Conservation (phyloP, 768 basidiomycete genomes). For the Dacryopinax spathularia region DNA sequence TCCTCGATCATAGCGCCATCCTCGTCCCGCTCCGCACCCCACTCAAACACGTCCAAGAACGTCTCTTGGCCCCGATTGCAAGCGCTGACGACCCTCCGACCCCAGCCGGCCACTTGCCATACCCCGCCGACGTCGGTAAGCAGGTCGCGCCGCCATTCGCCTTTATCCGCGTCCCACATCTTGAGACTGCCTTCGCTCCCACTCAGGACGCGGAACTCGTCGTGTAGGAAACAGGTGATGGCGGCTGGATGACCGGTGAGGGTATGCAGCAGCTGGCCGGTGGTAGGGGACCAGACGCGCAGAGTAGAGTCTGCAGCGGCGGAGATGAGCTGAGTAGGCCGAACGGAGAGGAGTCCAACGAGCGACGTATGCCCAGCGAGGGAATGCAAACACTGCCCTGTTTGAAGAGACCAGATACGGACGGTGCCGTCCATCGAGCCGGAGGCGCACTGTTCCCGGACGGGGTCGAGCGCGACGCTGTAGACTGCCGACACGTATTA, state of each 20-base stretch:
- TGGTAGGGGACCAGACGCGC: conserved; percentile 84
- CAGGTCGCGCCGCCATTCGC: conserved; percentile 72
- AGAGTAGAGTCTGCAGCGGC: conserved; percentile 94
- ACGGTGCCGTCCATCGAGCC: conserved; percentile 98
- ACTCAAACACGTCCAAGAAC: conserved; percentile 82
- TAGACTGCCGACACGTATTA: conserved; percentile 46
- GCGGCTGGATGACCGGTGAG: conserved; percentile 87
- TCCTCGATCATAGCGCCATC: conserved; percentile 7
- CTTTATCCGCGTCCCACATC: conserved; percentile 92
- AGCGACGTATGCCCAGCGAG: conserved; percentile 87
- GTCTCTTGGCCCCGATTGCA: conserved; percentile 67
- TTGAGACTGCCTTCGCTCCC: conserved; percentile 93
- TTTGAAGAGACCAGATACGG: conserved; percentile 80
- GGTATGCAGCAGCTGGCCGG: conserved; percentile 63
- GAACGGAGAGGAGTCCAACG: conserved; percentile 82
- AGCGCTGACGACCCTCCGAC: conserved; percentile 87
- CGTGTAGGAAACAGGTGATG: conserved; percentile 99
- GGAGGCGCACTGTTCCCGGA: conserved; percentile 81
- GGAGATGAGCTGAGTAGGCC: conserved; percentile 80
- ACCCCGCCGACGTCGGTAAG: conserved; percentile 85
- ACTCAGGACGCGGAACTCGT: conserved; percentile 91
- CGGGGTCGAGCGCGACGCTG: conserved; percentile 79
- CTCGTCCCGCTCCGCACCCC: conserved; percentile 39
- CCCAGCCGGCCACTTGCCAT: conserved; percentile 95
- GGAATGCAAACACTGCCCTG: conserved; percentile 63